Percentiles rank a stretch among this genome's conserved stretches.
Evolutionary conservation across 805 yeast genomes (phyloP).

Genomic region (Ogataea haglerorum): DNA sequence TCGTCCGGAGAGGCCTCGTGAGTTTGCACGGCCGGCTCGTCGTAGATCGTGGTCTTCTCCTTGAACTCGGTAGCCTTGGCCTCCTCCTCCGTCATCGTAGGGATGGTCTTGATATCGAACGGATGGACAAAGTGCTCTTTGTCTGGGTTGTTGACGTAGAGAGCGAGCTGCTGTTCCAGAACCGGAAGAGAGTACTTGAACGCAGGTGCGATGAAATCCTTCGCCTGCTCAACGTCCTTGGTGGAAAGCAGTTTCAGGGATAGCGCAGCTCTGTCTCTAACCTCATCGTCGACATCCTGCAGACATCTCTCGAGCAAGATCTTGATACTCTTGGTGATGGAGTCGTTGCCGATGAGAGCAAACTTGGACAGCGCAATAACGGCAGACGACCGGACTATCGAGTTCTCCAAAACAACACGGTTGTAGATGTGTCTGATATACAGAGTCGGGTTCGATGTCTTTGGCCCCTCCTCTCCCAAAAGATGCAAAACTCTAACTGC

Average conservation of each 20-base stretch:
- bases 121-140: slow-evolving; percentile 47
- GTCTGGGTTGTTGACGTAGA: slow-evolving; percentile 56
- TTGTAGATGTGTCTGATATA: slow-evolving; percentile 95
- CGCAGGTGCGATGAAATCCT: slow-evolving; percentile 61
- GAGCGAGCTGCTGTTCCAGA: slow-evolving; percentile 73
- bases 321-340: slow-evolving; percentile 63
- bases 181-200: slow-evolving; percentile 68
- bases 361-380: slow-evolving; percentile 89
- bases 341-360: slow-evolving; percentile 71
- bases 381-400: slow-evolving; percentile 93
- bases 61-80: slow-evolving; percentile 59
- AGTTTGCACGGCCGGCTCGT: slow-evolving; percentile 23
- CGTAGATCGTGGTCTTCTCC: slow-evolving; percentile 41
- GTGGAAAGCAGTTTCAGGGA: slow-evolving; percentile 63
- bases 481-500: slow-evolving; percentile 89
- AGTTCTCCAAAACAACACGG: slow-evolving; percentile 93
- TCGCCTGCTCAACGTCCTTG: slow-evolving; percentile 36
- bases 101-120: slow-evolving; percentile 70
- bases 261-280: slow-evolving; percentile 93
- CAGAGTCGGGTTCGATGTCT: slow-evolving; percentile 76
- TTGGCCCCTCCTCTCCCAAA: slow-evolving; percentile 93
- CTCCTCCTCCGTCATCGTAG: slow-evolving; percentile 65
- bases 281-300: slow-evolving; percentile 91
- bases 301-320: slow-evolving; percentile 79
- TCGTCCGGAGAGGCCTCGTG: slow-evolving; percentile 21